These are phyloP conservation scores for Ustilago cynodontis DNA, from an alignment of 1,284 basidiomycete genomes.

Conservation along the genomic window DNA sequence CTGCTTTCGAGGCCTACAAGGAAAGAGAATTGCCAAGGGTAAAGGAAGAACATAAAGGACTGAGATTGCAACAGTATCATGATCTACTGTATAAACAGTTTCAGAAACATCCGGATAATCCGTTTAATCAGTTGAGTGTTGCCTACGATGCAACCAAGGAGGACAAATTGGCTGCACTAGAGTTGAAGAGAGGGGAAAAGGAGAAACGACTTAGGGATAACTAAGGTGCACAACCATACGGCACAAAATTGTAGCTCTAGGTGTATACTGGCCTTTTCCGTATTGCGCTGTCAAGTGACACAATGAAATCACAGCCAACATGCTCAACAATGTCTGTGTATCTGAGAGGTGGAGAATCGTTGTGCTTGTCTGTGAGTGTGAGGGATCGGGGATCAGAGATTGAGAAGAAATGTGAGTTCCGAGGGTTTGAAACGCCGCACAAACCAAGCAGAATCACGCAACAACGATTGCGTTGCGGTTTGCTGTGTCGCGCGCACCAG, in stretches of 20 bases:
- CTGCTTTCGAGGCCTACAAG: constrained; percentile 90
- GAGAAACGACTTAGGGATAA: constrained; percentile 59
- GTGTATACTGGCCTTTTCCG: too few species aligned
- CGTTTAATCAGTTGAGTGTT: constrained; percentile 76
- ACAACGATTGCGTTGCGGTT: neutral
- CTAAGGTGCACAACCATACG: too few species aligned
- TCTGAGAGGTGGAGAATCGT: too few species aligned
- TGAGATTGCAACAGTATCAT: constrained; percentile 86
- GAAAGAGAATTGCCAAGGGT: constrained; percentile 85
- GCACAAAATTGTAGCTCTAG: too few species aligned
- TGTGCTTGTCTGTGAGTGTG: too few species aligned
- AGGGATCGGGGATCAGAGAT: too few species aligned
- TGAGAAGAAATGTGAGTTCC: too few species aligned
- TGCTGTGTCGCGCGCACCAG: neutral
- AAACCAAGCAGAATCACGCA: constrained; percentile 5
- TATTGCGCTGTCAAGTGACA: too few species aligned
- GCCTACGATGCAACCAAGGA: constrained; percentile 85
- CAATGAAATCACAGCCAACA: too few species aligned
- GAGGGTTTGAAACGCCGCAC: neutral
- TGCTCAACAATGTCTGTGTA: too few species aligned
- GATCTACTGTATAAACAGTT: constrained; percentile 65
- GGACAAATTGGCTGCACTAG: constrained; percentile 80
- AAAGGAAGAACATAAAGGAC: constrained; percentile 83
- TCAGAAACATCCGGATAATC: constrained; percentile 87
- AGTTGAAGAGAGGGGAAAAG: constrained; percentile 70